These are phyloP conservation scores for Galeopsis tetrahit DNA, from an alignment of 257 asterid genomes.

Conservation along the genomic window DNA sequence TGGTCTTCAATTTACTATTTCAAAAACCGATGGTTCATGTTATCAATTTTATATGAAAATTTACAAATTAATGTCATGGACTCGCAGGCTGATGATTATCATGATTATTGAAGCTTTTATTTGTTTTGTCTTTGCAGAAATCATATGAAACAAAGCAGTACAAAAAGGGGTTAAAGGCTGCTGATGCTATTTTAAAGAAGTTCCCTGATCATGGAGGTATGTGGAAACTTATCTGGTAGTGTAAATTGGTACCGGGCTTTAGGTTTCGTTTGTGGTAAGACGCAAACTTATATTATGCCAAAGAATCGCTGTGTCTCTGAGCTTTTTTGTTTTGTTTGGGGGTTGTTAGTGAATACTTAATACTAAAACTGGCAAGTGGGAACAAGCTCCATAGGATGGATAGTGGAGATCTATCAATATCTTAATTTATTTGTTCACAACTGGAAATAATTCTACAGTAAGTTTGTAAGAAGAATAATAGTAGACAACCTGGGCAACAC, in stretches of 20 bases:
- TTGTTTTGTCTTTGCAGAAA: conserved; percentile 60
- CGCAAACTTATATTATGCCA: neutral
- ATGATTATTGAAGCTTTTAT: conserved; percentile 21
- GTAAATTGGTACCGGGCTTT: conserved; percentile 12
- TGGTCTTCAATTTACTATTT: conserved; percentile 9
- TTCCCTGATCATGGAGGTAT: conserved; percentile 99
- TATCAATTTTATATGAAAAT: neutral
- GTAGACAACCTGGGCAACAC: no score
- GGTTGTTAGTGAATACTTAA: no score
- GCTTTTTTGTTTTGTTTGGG: no score
- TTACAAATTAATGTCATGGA: neutral
- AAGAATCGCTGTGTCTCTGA: no score
- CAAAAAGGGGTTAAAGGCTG: conserved; percentile 97
- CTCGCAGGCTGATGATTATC: conserved; percentile 7
- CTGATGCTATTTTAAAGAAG: conserved; percentile 93
- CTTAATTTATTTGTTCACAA: neutral
- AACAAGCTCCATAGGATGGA: neutral
- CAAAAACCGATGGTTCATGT: conserved; percentile 14
- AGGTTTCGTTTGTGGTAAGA: neutral
- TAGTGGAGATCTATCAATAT: neutral
- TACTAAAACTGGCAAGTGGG: no score
- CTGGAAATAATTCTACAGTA: neutral
- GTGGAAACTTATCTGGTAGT: conserved; percentile 28
- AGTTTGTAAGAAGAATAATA: neutral
- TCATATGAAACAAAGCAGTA: conserved; percentile 97